Conservation (phyloP, 331 rosid genomes). For the Arachis monticola region DNA sequence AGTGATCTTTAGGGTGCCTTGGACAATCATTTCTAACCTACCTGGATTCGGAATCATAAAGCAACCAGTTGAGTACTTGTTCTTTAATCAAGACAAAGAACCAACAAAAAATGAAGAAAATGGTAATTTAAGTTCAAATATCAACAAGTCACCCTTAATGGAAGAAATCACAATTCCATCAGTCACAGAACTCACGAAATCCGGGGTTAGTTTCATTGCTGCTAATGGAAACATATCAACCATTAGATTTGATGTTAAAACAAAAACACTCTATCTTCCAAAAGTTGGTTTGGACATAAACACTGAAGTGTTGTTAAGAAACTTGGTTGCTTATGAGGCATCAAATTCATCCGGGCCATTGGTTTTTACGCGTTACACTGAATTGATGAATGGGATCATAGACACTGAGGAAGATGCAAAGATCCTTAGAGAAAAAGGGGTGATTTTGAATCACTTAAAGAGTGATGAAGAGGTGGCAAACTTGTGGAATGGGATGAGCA, state of each 20-base stretch:
- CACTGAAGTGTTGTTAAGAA: conserved; percentile 63
- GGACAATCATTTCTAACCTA: conserved; percentile 71
- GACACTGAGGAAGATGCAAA: conserved; percentile 73
- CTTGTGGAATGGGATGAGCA: conserved; percentile 83
- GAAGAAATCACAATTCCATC: conserved; percentile 78
- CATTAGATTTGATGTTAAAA: conserved; percentile 56
- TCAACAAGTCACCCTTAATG: conserved; percentile 49
- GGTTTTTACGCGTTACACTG: conserved; percentile 70
- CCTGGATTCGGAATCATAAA: conserved; percentile 61
- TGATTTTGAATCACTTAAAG: conserved; percentile 68
- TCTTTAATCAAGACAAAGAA: conserved; percentile 48
- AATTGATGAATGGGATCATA: conserved; percentile 78
- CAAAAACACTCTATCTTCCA: conserved; percentile 62
- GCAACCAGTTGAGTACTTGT: conserved; percentile 51
- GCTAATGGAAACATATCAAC: conserved; percentile 57
- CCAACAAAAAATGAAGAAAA: conserved; percentile 42
- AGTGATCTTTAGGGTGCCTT: conserved; percentile 57
- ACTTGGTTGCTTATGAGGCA: conserved; percentile 76
- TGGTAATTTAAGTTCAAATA: conserved; percentile 38
- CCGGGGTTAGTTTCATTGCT: conserved; percentile 57
- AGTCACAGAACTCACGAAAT: conserved; percentile 53
- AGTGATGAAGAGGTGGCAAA: conserved; percentile 69
- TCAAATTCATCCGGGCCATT: conserved; percentile 63
- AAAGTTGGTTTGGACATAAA: conserved; percentile 54
- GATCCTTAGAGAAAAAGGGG: conserved; percentile 64